These are phyloP conservation scores for Discostella stelligera DNA, from an alignment of 352 stramenopile genomes.

Conservation along the genomic window DNA sequence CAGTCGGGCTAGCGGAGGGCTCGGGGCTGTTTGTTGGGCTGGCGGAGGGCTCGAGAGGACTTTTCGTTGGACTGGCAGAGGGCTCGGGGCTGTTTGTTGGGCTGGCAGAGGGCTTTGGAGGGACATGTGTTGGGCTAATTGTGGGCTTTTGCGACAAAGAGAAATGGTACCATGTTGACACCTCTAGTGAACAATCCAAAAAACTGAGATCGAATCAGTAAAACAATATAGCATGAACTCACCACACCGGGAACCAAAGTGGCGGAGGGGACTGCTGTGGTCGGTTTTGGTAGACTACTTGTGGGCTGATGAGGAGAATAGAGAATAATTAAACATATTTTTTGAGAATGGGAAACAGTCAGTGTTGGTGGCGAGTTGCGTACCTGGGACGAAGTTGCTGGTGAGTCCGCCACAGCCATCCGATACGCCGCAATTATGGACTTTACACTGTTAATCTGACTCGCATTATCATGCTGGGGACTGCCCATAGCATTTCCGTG, in stretches of 20 bases:
- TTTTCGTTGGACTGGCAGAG: background rate
- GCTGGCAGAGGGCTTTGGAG: background rate
- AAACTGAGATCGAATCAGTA: too few relatives aligned
- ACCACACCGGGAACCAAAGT: background rate
- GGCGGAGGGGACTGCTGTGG: background rate
- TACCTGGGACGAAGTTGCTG: background rate
- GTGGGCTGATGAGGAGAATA: background rate
- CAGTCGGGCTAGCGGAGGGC: background rate
- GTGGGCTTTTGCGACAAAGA: background rate
- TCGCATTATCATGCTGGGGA: constrained; percentile 24
- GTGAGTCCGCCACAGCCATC: background rate
- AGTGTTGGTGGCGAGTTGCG: background rate
- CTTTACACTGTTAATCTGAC: constrained; percentile 24
- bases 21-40: background rate
- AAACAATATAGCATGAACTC: background rate
- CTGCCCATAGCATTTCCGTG: constrained; percentile 35
- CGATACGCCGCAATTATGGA: constrained; percentile 16
- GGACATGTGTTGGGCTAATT: background rate
- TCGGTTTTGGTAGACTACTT: background rate
- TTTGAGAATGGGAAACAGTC: background rate
- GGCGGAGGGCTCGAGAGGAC: background rate
- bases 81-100: background rate
- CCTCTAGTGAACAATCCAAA: too few relatives aligned
- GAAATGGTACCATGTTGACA: too few relatives aligned
- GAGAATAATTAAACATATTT: background rate